phyloP scores from a whole-genome alignment of 2,329 filamentous ascomycete species.

The Onygena corvina region DNA sequence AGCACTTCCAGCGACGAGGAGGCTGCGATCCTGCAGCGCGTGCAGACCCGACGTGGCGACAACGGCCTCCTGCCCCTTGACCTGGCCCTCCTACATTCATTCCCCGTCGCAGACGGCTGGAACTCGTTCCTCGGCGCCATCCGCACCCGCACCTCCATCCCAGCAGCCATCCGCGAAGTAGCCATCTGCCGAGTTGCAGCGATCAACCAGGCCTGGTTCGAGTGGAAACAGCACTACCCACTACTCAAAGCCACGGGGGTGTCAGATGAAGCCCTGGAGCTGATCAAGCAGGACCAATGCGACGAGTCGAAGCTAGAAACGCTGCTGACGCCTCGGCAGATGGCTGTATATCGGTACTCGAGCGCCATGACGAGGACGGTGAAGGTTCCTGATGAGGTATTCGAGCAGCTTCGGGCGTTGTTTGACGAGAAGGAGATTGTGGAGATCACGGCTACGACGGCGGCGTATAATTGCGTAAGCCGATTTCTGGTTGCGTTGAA shows the following conservation, averaged over 20 bases:
- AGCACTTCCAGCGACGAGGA: slow-evolving; percentile 37
- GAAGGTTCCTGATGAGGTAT: slow-evolving; percentile 55
- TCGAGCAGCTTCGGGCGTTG: slow-evolving; percentile 47
- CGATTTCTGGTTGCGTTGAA: slow-evolving; percentile 72
- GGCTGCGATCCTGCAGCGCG: slow-evolving; percentile 39
- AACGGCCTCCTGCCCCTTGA: slow-evolving; percentile 43
- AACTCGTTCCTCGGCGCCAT: slow-evolving; percentile 47
- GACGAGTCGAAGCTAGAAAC: slow-evolving; percentile 21
- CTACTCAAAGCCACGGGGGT: slow-evolving; percentile 53
- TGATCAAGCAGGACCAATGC: slow-evolving; percentile 34
- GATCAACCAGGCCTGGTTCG: slow-evolving; percentile 71
- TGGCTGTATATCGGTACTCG: slow-evolving; percentile 58
- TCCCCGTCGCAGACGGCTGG: slow-evolving; percentile 47
- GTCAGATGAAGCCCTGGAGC: slow-evolving; percentile 35
- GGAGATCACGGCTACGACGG: slow-evolving; percentile 67
- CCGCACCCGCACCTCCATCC: slow-evolving; percentile 41
- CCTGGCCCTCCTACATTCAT: slow-evolving; percentile 43
- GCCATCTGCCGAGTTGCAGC: slow-evolving; percentile 71
- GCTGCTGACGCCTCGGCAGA: slow-evolving; percentile 47
- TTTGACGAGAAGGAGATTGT: slow-evolving; percentile 64
- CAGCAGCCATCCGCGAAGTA: slow-evolving; percentile 53
- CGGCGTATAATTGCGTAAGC: slow-evolving; percentile 75
- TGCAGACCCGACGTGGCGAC: slow-evolving; percentile 41
- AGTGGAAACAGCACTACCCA: slow-evolving; percentile 70
- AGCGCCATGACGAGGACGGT: slow-evolving; percentile 76